Evolutionary conservation across 2,329 filamentous ascomycete species (phyloP), one percentile per base, ranked within the genome.

Genomic region (Talaromyces sp.): DNA sequence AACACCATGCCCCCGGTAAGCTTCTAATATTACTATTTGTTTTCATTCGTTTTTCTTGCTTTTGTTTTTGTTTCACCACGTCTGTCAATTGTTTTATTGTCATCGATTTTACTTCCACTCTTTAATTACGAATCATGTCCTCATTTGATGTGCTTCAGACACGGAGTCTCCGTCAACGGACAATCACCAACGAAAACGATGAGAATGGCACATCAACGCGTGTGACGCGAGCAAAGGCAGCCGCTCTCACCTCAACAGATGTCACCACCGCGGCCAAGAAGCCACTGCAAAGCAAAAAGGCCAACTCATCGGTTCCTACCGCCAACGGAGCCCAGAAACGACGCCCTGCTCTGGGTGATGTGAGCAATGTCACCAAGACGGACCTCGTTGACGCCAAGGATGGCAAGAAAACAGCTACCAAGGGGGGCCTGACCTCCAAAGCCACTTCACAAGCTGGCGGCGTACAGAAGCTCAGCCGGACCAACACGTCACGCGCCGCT

Each of bases 181-280:
- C 87, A 74, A 84, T 88, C 70, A 89, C 88, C 66, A 94, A 95
- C 77, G 92, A 97, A 81, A 97, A 97, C 74, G 93, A 97, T 75
- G 94, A 97, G 81, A 96, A 96, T 75, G 84, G 78, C 65, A 79
- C 81, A 61, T 87, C 89, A 63, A 91, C 89, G 78, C 91, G 92
- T 79, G 81, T 97, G 74, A 97, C 94, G 69, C 87, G 94, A 79
- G 92, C 94, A 67, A 97, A 97, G 80, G 87, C 92, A 57, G 91
- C 91, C 61, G 88, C 89, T 54, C 82, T 84, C 46, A 74, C 73
- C 46, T 74, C 74, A 46, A 74, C 74, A 59, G 75, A 76, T 57
- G 82, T 80, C 71, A 83, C 81, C 67, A 87, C 88, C 67, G 88
- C 88, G 57, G 88, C 80, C 26, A 86, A 81, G 71, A 88, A 88